A percentile compares a stretch with the other conserved stretches of the same genome.
phyloP scores from a whole-genome alignment of 306 rosid genomes.

The Hippophae gyantsensis region DNA sequence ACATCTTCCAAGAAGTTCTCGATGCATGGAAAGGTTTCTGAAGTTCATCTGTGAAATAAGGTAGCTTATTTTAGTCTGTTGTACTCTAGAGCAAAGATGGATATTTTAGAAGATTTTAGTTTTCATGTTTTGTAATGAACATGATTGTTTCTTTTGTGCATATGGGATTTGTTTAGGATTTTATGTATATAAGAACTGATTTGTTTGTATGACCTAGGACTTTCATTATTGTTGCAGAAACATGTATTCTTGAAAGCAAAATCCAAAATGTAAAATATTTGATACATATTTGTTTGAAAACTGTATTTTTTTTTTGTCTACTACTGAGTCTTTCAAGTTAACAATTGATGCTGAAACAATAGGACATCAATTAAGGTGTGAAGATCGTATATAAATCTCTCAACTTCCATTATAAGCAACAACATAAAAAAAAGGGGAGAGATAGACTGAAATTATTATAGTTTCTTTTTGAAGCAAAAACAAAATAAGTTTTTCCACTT shows the following conservation, averaged over 20 bases:
- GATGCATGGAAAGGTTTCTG: slow-evolving; percentile 88
- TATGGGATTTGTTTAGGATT: slow-evolving; percentile 23
- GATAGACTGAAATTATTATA: no score
- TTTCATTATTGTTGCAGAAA: slow-evolving; percentile 10
- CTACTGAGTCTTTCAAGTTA: neutral
- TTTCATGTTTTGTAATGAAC: slow-evolving; percentile 36
- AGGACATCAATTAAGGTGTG: no score
- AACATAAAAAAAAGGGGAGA: no score
- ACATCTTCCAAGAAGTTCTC: slow-evolving; percentile 76
- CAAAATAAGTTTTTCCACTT: no score
- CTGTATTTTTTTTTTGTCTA: neutral
- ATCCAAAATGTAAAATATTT: slow-evolving; percentile 6
- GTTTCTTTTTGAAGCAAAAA: no score
- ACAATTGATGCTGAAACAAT: no score
- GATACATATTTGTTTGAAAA: neutral
- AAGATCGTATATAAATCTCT: no score
- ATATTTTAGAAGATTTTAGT: slow-evolving; percentile 27
- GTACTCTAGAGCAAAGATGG: slow-evolving; percentile 18
- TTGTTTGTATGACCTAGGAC: slow-evolving; percentile 17
- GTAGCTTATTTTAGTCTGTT: slow-evolving; percentile 11
- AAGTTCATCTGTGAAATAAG: slow-evolving; percentile 10
- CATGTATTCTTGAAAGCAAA: slow-evolving; percentile 13
- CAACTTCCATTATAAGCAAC: no score
- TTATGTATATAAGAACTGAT: slow-evolving; percentile 25
- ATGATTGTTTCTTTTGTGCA: slow-evolving; percentile 41